Evolutionary conservation across 768 basidiomycete species (phyloP).

Genomic region (Fistulinella prunicolor): DNA sequence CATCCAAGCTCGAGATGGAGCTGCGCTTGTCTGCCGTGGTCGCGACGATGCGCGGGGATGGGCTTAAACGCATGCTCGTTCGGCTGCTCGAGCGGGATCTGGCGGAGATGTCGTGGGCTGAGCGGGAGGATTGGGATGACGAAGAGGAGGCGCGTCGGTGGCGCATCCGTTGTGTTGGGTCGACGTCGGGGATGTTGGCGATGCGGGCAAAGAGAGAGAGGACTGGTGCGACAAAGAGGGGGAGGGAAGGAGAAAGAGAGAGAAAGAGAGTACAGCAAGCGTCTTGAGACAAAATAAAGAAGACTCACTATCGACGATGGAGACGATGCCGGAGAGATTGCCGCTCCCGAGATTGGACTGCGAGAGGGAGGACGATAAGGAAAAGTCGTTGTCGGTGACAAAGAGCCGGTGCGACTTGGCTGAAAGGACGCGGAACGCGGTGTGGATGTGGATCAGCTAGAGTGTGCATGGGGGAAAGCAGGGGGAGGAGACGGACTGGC

Average conservation of each 20-base stretch:
- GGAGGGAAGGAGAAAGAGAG: not conserved
- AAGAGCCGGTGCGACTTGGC: slow-evolving; percentile 81
- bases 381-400: slow-evolving; percentile 58
- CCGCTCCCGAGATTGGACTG: slow-evolving; percentile 35
- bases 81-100: slow-evolving; percentile 45
- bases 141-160: slow-evolving; percentile 76
- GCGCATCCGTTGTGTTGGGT: slow-evolving; percentile 75
- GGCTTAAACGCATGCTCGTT: slow-evolving; percentile 34
- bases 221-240: slow-evolving; percentile 40
- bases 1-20: slow-evolving; percentile 31
- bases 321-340: slow-evolving; percentile 71
- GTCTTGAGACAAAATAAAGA: too few relatives aligned
- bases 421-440: slow-evolving; percentile 24
- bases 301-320: slow-evolving; percentile 77
- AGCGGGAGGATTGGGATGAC: slow-evolving; percentile 54
- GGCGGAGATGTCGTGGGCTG: slow-evolving; percentile 35
- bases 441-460: too few relatives aligned
- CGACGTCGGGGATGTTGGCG: slow-evolving; percentile 70
- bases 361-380: slow-evolving; percentile 48
- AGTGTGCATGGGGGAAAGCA: too few relatives aligned
- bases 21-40: slow-evolving; percentile 29
- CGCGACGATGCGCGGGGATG: slow-evolving; percentile 33
- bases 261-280: too few relatives aligned
- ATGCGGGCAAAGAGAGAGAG: slow-evolving; percentile 76
- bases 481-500: slow-evolving; percentile 55